Evolutionary conservation across 2,329 filamentous ascomycete genomes (phyloP), one percentile per base, ranked within the genome.

Genomic region (Fusarium aywerte): DNA sequence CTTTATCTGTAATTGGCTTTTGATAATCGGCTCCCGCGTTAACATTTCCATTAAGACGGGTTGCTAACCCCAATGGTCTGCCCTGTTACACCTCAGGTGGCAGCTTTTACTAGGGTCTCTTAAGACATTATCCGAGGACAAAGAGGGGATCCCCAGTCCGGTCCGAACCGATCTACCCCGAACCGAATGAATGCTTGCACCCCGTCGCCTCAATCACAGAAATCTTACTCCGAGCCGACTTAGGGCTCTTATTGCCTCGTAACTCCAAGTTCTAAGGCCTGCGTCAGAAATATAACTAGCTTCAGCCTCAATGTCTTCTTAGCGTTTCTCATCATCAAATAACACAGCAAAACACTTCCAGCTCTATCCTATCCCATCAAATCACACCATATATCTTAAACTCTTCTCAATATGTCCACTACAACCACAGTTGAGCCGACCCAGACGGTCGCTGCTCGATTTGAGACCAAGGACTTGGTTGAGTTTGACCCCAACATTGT

Each of bases 401-500:
- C 3, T 45, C 10, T 43, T 23, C 12, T 11, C 58, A 64, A 21
- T 5, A 67, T 67, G 58, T 64, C 58, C 16, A 67, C 36, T 15
- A 61, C 58, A 27, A 58, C 53, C 25, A 62, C 58, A 49, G 49
- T 68, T 12, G 36, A 61, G 48, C 64, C 64, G 38, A 50, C 65
- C 25, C 65, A 67, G 23, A 70, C 68, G 21, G 66, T 70, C 45
- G 68, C 61, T 21, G 50, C 68, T 35, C 68, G 45, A 12, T 70
- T 63, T 38, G 68, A 70, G 58, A 70, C 68, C 35, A 70, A 70
- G 51, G 68, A 70, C 38, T 45, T 70, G 36, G 63, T 70, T 29
- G 58, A 68, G 4, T 70, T 70, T 13, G 68, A 70, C 31, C 43
- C 66, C n/a, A 69, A 33, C 32, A 20, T 27, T 18, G 50, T 54